Evolutionary conservation across 2,329 filamentous ascomycete species (phyloP), one percentile per base, ranked within the genome.

Genomic region (Metarhizium anisopliae): DNA sequence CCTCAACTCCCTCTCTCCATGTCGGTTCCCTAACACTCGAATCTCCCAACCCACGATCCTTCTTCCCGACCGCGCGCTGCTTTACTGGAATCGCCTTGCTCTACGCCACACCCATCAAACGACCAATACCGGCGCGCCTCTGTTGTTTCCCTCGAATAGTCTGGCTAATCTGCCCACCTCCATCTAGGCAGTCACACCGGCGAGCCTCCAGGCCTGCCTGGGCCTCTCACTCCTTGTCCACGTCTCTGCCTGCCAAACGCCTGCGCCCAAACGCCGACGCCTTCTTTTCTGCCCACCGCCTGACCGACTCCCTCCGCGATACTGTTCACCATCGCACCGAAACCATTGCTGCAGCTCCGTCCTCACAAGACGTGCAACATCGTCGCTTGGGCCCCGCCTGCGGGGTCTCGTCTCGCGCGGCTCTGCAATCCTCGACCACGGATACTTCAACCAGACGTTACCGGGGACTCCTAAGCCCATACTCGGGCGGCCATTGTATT

Each of bases 311-410:
- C 45, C 7, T 29, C 13, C 6, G 20, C 25, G 16, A 29, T 49
- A 29, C 4, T 30, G 13, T 13, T 13, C 20, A 30, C 20, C 25
- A 30, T 18, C 25, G 25, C 45, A 29, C 14, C 25, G 45, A 49
- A 10, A 29, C 25, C 20, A 30, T 49, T 29, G 20, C 45, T 16
- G 45, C 25, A n/a, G 6, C 14, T 49, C 45, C 30, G 45, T 49
- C 45, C 7, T 49, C 25, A 6, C 45, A 25, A 14, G 45, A 30
- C 45, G 20, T 49, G 45, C 45, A 49, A 30, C 20, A 49, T 20
- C 45, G 20, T 49, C 25, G 45, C 45, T 49, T 49, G 45, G 56
- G 45, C 54, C 47, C 54, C 54, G 56, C 54, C 56, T 58, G 56
- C 54, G 51, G 56, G 54, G 56, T 58, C 51, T 54, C 35, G 36